These are phyloP conservation scores for Tetracentron sinense DNA, from an alignment of 164 flowering plant species.

Conservation along the genomic window DNA sequence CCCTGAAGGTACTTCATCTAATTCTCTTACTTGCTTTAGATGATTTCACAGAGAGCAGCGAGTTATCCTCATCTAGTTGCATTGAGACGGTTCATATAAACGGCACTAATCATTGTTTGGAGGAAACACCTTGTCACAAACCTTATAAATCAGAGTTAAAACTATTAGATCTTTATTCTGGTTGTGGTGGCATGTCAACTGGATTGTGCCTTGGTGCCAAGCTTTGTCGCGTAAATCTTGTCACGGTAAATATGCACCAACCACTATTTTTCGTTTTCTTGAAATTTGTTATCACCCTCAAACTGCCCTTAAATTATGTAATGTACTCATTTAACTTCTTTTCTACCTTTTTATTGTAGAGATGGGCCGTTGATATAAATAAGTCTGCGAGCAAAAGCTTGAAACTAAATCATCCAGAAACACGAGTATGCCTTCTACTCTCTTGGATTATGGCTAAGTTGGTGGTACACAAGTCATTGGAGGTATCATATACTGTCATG, in stretches of 20 bases:
- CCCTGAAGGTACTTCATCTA: conserved; percentile 1
- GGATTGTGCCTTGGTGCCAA: conserved; percentile 85
- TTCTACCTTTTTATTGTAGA: conserved; percentile 32
- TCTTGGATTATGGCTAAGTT: conserved; percentile 1
- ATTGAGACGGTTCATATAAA: conserved; percentile 17
- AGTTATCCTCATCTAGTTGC: conserved; percentile 25
- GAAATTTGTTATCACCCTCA: background rate
- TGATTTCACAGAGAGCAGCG: conserved; percentile 20
- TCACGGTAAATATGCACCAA: conserved; percentile 44
- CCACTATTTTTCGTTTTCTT: background rate
- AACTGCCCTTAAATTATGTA: background rate
- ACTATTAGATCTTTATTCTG: conserved; percentile 60
- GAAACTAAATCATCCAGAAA: conserved; percentile 75
- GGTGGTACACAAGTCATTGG: background rate
- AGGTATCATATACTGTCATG: background rate
- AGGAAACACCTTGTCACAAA: conserved; percentile 15
- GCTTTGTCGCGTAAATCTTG: conserved; percentile 53
- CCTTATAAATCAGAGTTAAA: conserved; percentile 35
- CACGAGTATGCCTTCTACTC: conserved; percentile 26
- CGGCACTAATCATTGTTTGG: conserved; percentile 15
- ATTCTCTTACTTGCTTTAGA: conserved; percentile 22
- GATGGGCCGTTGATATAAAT: conserved; percentile 77
- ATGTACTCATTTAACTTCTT: background rate
- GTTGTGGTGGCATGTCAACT: conserved; percentile 92
- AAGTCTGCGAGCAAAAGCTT: conserved; percentile 75